Conservation (phyloP, 345 rosid genomes). For the Zanthoxylum bungeanum region DNA sequence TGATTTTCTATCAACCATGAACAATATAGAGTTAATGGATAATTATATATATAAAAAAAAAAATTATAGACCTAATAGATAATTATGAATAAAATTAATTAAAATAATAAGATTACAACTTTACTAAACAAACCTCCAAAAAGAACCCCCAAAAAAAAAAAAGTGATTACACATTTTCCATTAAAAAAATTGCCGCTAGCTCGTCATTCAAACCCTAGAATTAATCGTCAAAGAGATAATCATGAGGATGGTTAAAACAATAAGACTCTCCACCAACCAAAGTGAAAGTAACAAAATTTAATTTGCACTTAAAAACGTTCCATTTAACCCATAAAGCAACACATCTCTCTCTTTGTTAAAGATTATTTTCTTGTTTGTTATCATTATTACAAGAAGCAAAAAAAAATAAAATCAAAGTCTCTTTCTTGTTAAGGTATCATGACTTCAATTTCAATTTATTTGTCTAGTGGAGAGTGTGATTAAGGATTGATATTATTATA, state of each 20-base stretch:
- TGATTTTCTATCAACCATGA: no score
- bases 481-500: background rate
- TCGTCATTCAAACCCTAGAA: slow-evolving; percentile 10
- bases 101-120: no score
- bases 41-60: no score
- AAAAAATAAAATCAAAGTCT: slow-evolving; percentile 5
- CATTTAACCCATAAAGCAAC: background rate
- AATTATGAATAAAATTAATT: no score
- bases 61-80: no score
- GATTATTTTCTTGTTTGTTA: background rate
- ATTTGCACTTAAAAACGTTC: background rate
- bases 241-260: slow-evolving; percentile 11
- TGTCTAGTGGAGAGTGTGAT: background rate
- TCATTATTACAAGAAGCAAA: slow-evolving; percentile 1
- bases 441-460: slow-evolving; percentile 13
- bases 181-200: background rate
- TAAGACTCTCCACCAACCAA: slow-evolving; percentile 1
- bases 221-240: slow-evolving; percentile 6
- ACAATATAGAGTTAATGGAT: no score
- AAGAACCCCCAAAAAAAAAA: no score
- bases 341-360: background rate
- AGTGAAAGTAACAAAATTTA: slow-evolving; percentile 8
- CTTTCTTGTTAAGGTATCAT: slow-evolving; percentile 16
- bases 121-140: background rate
- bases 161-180: background rate